Percentiles rank a stretch among this genome's conserved stretches.
Conservation (phyloP, 495 filamentous ascomycete species). For the Peziza echinospora region DNA sequence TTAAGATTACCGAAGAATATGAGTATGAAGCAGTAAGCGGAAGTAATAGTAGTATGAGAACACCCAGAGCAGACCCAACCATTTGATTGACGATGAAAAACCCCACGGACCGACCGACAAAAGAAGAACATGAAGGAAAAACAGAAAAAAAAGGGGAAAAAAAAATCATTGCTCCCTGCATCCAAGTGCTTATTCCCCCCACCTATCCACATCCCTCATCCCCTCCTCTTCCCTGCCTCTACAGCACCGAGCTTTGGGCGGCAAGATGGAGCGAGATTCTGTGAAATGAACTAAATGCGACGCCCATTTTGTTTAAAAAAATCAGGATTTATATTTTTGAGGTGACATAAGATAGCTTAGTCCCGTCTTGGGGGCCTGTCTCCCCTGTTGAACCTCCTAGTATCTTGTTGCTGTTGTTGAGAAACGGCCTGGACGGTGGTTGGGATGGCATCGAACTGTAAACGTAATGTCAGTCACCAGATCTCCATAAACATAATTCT, state of each 20-base stretch:
- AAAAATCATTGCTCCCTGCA: not conserved
- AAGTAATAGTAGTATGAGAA: too few species aligned
- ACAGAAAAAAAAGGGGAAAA: not conserved
- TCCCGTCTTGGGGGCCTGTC: slow-evolving; percentile 1
- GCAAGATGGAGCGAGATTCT: not conserved
- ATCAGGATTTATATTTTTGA: not conserved
- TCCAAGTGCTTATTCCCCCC: not conserved
- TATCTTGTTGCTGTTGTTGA: slow-evolving; percentile 47
- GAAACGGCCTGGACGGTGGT: slow-evolving; percentile 79
- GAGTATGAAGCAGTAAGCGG: too few species aligned
- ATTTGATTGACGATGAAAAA: too few species aligned
- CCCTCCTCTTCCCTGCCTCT: not conserved
- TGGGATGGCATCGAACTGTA: slow-evolving; percentile 85
- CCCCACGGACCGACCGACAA: too few species aligned
- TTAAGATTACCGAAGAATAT: too few species aligned
- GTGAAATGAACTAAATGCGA: not conserved
- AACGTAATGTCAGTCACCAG: not conserved
- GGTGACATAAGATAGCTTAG: not conserved
- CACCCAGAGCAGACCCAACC: too few species aligned
- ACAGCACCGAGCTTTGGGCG: not conserved
- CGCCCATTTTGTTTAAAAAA: not conserved
- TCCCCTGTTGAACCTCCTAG: slow-evolving; percentile 13
- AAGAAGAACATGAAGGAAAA: not conserved
- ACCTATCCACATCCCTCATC: not conserved
- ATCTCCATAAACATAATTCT: too few species aligned